Conservation (phyloP, 2,329 filamentous ascomycete species). For the Aspergillus persii region DNA sequence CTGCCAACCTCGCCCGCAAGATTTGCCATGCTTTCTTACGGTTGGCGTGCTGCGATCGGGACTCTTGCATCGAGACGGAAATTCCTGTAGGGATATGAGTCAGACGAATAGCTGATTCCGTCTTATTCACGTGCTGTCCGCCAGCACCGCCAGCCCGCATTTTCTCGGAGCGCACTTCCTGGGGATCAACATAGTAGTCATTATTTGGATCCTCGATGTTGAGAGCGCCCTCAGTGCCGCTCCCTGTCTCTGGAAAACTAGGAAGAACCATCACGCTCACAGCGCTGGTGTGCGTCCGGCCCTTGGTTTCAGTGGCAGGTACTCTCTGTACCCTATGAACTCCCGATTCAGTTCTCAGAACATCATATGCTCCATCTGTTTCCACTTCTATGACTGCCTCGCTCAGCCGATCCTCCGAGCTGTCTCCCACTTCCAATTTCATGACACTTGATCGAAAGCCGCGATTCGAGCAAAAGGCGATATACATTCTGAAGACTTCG, state of each 20-base stretch:
- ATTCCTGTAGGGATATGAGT: constrained; percentile 87
- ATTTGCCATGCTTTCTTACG: constrained; percentile 83
- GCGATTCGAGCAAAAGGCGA: constrained; percentile 67
- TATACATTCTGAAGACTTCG: constrained; percentile 87
- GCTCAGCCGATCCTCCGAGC: constrained; percentile 66
- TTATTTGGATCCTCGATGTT: constrained; percentile 81
- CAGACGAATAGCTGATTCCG: constrained; percentile 89
- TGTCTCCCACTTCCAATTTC: constrained; percentile 77
- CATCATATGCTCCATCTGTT: constrained; percentile 72
- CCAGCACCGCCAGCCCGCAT: constrained; percentile 92
- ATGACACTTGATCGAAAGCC: constrained; percentile 67
- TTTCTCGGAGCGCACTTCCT: constrained; percentile 79
- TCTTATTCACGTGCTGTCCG: constrained; percentile 98
- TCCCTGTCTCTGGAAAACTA: constrained; percentile 62
- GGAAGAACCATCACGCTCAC: constrained; percentile 91
- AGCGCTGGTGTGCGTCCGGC: constrained; percentile 88
- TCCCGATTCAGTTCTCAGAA: constrained; percentile 82
- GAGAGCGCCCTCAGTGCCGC: constrained; percentile 50
- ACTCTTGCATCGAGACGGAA: constrained; percentile 88
- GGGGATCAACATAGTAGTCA: constrained; percentile 84
- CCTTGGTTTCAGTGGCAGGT: constrained; percentile 85
- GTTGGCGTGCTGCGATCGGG: constrained; percentile 85
- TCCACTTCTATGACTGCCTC: constrained; percentile 87
- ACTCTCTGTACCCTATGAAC: constrained; percentile 95
- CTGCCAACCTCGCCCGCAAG: constrained; percentile 76